Evolutionary conservation across 1,139 yeast genomes (phyloP).

Genomic region (Magnusiomyces fungicola): DNA sequence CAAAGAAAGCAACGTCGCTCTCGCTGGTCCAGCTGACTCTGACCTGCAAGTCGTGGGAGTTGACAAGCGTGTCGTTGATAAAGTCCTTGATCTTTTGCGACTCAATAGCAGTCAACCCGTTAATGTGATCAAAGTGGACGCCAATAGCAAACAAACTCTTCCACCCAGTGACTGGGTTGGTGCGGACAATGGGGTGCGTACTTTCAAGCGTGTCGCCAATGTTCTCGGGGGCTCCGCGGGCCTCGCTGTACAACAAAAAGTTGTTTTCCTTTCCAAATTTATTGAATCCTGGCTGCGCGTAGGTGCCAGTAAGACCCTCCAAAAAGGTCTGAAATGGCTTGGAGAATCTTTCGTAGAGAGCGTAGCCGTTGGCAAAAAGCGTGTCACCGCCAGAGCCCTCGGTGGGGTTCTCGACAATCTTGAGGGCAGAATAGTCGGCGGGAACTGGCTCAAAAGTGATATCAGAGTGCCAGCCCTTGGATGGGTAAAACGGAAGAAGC

Average conservation of each 20-base stretch:
- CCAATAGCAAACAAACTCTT: constrained; percentile 40
- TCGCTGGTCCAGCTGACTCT: constrained; percentile 45
- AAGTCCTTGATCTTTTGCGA: constrained; percentile 34
- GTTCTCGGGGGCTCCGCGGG: constrained; percentile 32
- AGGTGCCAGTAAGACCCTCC: constrained; percentile 33
- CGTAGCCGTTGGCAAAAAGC: constrained; percentile 42
- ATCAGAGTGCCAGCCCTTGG: constrained; percentile 40
- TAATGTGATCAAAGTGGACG: constrained; percentile 36
- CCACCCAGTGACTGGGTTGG: constrained; percentile 46
- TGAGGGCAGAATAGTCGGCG: constrained; percentile 40
- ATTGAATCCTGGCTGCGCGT: constrained; percentile 27
- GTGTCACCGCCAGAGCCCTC: constrained; percentile 41
- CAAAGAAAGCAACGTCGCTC: constrained; percentile 42
- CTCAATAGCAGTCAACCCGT: constrained; percentile 38
- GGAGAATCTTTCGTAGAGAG: constrained; percentile 41
- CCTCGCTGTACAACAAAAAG: constrained; percentile 33
- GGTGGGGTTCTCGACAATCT: constrained; percentile 38
- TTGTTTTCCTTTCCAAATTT: constrained; percentile 34
- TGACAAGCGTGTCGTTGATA: constrained; percentile 38
- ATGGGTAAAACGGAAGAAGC: neutral
- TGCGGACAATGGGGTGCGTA: constrained; percentile 40
- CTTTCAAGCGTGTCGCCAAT: constrained; percentile 28
- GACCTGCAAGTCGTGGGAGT: constrained; percentile 33
- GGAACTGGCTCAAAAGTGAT: constrained; percentile 43
- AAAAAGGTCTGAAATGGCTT: constrained; percentile 38